phyloP scores from a whole-genome alignment of 441 rosid genomes.

The Mallotus repandus region DNA sequence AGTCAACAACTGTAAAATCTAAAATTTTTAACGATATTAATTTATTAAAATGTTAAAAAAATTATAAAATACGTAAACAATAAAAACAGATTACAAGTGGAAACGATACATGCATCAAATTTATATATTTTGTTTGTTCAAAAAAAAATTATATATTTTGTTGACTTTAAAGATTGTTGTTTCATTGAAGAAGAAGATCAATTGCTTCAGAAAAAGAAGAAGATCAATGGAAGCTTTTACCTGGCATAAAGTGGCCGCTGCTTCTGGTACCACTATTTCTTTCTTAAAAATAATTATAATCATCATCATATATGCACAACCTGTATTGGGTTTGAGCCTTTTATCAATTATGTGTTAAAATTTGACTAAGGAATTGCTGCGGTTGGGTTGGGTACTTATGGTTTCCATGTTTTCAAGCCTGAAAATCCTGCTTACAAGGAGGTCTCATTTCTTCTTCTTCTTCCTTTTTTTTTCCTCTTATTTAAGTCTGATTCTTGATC shows the following conservation, averaged over 20 bases:
- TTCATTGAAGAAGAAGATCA: not conserved
- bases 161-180: too few species aligned
- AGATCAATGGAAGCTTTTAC: slow-evolving; percentile 45
- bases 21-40: too few species aligned
- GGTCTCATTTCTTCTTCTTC: slow-evolving; percentile 25
- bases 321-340: not conserved
- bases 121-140: too few species aligned
- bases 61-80: too few species aligned
- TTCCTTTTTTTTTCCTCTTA: too few species aligned
- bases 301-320: not conserved
- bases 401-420: slow-evolving; percentile 81
- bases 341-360: not conserved
- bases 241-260: slow-evolving; percentile 87
- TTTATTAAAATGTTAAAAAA: too few species aligned
- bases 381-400: slow-evolving; percentile 86
- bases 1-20: too few species aligned
- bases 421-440: slow-evolving; percentile 72
- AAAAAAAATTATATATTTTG: too few species aligned
- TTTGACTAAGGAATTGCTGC: slow-evolving; percentile 61
- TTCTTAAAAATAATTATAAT: not conserved
- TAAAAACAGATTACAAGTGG: too few species aligned
- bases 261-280: slow-evolving; percentile 45
- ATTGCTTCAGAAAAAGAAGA: not conserved
- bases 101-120: too few species aligned
- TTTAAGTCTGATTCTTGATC: too few species aligned